Percentiles rank a stretch among this genome's conserved stretches.
Evolutionary conservation across 257 asterid species (phyloP).

Genomic region (Penstemon davidsonii): DNA sequence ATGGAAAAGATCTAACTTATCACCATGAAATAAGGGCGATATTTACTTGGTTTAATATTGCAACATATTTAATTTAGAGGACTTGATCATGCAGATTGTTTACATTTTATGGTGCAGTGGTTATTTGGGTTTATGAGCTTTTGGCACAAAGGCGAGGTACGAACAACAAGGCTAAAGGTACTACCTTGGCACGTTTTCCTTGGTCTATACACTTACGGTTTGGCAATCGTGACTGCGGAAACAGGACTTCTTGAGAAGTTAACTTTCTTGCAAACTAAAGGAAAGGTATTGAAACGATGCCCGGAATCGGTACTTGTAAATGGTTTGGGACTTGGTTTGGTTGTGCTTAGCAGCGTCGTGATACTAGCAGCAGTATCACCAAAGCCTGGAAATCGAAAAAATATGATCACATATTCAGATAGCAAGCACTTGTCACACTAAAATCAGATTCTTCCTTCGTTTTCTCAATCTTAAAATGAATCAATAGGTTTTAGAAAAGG

Average conservation of each 20-base stretch:
- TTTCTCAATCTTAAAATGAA: no score
- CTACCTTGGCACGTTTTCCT: slow-evolving; percentile 88
- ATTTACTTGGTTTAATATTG: no score
- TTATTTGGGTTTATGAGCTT: slow-evolving; percentile 69
- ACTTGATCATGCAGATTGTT: background rate
- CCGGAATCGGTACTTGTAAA: slow-evolving; percentile 65
- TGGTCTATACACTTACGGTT: slow-evolving; percentile 78
- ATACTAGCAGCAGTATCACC: slow-evolving; percentile 66
- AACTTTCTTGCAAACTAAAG: slow-evolving; percentile 65
- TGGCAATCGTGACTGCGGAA: slow-evolving; percentile 81
- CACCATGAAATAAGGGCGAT: background rate
- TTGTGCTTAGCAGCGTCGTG: slow-evolving; percentile 62
- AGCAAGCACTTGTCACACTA: slow-evolving; percentile 12
- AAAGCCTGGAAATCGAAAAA: slow-evolving; percentile 38
- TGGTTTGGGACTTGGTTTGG: slow-evolving; percentile 74
- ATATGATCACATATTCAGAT: slow-evolving; percentile 34
- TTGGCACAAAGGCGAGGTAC: slow-evolving; percentile 77
- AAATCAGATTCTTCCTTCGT: background rate
- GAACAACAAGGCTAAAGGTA: slow-evolving; percentile 48
- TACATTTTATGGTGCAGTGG: slow-evolving; percentile 59
- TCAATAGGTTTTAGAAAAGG: no score
- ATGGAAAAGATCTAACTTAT: background rate
- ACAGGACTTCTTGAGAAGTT: slow-evolving; percentile 85
- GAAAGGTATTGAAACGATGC: slow-evolving; percentile 51
- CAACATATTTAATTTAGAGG: no score